phyloP scores from a whole-genome alignment of 2,329 filamentous ascomycete genomes.

The Boeremia lycopersici region DNA sequence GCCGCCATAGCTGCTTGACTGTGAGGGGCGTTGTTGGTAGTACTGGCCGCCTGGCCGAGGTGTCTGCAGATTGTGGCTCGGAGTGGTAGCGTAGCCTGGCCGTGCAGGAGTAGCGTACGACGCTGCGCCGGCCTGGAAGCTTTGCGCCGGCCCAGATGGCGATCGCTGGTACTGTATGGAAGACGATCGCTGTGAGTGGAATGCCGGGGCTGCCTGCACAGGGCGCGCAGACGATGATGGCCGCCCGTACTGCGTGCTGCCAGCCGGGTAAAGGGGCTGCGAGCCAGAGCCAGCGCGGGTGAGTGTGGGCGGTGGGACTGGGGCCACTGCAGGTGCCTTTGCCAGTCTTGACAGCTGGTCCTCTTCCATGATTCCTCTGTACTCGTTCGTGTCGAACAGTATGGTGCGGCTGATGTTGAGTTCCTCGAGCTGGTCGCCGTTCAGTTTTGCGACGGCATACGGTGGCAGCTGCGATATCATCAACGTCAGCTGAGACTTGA shows the following conservation, averaged over 20 bases:
- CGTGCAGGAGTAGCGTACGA: conserved; percentile 38
- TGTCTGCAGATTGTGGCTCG: conserved; percentile 41
- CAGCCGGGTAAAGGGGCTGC: conserved; percentile 37
- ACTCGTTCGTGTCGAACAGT: conserved; percentile 73
- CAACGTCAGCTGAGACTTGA: conserved; percentile 75
- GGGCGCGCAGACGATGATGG: conserved; percentile 36
- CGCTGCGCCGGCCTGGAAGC: conserved; percentile 36
- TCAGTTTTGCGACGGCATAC: conserved; percentile 82
- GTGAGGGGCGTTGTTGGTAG: conserved; percentile 40
- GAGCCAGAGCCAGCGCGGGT: conserved; percentile 34
- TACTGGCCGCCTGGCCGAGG: conserved; percentile 39
- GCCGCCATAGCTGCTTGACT: conserved; percentile 36
- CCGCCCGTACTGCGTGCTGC: conserved; percentile 41
- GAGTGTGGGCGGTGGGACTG: conserved; percentile 36
- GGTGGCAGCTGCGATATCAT: conserved; percentile 79
- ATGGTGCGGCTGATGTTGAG: conserved; percentile 82
- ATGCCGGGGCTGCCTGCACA: conserved; percentile 38
- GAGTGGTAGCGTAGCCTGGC: conserved; percentile 35
- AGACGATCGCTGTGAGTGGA: conserved; percentile 46
- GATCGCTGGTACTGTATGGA: conserved; percentile 46
- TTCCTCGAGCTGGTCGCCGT: conserved; percentile 83
- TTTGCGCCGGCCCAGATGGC: conserved; percentile 35
- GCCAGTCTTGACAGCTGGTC: conserved; percentile 64
- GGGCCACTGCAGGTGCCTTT: conserved; percentile 46
- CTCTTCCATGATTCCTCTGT: conserved; percentile 81